Conservation (phyloP, 352 stramenopile species). For the Elongisporangium anandrum region DNA sequence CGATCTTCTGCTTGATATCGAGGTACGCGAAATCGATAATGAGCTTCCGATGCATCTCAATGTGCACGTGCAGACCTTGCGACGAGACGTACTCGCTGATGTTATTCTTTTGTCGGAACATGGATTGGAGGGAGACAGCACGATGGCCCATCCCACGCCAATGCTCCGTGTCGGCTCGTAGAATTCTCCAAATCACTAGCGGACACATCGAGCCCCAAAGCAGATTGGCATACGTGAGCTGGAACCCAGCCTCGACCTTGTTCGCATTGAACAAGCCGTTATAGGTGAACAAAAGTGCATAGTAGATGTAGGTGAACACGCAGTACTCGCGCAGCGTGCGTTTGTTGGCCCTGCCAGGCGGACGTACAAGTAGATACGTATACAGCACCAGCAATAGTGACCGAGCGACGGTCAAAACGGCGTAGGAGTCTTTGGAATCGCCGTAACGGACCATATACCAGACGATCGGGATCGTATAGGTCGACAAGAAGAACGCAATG, state of each 20-base stretch:
- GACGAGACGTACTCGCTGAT: constrained; percentile 26
- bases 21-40: constrained; percentile 78
- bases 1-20: constrained; percentile 50
- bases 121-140: constrained; percentile 14
- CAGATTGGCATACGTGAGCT: constrained; percentile 23
- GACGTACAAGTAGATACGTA: constrained; percentile 16
- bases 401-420: constrained; percentile 11
- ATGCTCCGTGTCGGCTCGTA: constrained; percentile 48
- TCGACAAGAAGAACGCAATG: constrained; percentile 26
- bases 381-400: constrained; percentile 17
- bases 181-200: constrained; percentile 23
- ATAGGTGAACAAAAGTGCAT: constrained; percentile 22
- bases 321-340: constrained; percentile 29
- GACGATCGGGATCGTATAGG: constrained; percentile 25
- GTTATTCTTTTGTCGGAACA: constrained; percentile 22
- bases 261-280: constrained; percentile 27
- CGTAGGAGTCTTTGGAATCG: constrained; percentile 10
- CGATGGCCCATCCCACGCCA: constrained; percentile 35
- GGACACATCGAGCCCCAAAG: constrained; percentile 18
- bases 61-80: constrained; percentile 56
- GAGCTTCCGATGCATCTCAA: constrained; percentile 66
- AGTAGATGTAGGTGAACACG: constrained; percentile 31
- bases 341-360: constrained; percentile 19
- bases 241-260: constrained; percentile 15
- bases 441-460: constrained; percentile 16